Conservation (phyloP, 2,329 filamentous ascomycete genomes). For the Colletotrichum sp. region DNA sequence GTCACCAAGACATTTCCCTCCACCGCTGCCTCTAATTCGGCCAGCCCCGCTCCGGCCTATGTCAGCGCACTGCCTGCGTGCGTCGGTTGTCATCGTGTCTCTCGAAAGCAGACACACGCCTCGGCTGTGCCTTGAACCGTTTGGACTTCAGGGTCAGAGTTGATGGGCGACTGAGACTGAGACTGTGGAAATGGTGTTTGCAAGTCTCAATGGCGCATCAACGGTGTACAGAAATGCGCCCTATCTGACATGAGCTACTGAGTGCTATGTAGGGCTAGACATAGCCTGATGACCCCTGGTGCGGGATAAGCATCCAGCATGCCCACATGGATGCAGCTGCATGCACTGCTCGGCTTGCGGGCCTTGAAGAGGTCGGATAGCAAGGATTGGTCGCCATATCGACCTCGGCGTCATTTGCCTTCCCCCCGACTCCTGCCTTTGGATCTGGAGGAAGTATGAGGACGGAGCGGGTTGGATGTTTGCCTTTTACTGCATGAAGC, state of each 20-base stretch:
- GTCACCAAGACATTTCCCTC: not conserved
- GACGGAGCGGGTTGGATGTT: not conserved
- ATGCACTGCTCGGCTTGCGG: constrained; percentile 7
- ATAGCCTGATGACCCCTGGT: not conserved
- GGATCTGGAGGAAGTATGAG: not conserved
- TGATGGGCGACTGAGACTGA: not conserved
- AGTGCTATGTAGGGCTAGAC: constrained; percentile 9
- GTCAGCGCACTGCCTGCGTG: not conserved
- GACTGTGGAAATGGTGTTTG: not conserved
- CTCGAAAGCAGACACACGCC: not conserved
- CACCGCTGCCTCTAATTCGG: not conserved
- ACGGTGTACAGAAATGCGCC: not conserved
- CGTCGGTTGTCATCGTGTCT: not conserved
- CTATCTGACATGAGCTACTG: not conserved
- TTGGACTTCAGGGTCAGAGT: not conserved
- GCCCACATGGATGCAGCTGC: not conserved
- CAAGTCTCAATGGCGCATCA: not conserved
- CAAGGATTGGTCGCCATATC: not conserved
- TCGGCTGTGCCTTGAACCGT: not conserved
- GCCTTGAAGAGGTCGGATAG: not conserved
- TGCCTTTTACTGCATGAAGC: constrained; percentile 1
- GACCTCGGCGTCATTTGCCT: not conserved
- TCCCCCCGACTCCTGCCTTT: not conserved
- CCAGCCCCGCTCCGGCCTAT: not conserved
- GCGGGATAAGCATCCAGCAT: constrained; percentile 1